A percentile compares a stretch with the other conserved stretches of the same genome.
Evolutionary conservation across 148 eudicot genomes (phyloP).

Genomic region (Vaccinium myrtillus): DNA sequence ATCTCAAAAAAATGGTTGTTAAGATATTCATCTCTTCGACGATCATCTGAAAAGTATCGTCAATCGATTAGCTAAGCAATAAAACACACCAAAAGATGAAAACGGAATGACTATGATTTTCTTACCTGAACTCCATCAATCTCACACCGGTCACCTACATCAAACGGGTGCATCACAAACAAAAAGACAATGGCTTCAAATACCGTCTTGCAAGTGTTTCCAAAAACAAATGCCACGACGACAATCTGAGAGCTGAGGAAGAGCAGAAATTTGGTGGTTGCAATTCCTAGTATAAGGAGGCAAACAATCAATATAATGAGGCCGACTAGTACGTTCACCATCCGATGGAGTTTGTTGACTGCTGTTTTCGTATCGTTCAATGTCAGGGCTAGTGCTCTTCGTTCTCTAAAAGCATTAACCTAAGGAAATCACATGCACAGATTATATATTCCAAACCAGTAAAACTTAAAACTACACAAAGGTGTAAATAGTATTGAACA

Average conservation of each 20-base stretch:
- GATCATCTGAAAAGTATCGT: conserved; percentile 45
- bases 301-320: conserved; percentile 39
- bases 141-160: conserved; percentile 86
- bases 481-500: not conserved
- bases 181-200: conserved; percentile 78
- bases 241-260: conserved; percentile 72
- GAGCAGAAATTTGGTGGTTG: conserved; percentile 46
- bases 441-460: not conserved
- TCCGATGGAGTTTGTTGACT: conserved; percentile 71
- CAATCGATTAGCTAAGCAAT: not conserved
- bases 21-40: conserved; percentile 93
- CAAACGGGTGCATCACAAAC: conserved; percentile 77
- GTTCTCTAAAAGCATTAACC: conserved; percentile 75
- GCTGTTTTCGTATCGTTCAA: conserved; percentile 89
- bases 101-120: not conserved
- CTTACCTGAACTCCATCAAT: conserved; percentile 79
- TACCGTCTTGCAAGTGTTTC: conserved; percentile 72
- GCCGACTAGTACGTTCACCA: conserved; percentile 63
- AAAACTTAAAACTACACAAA: not conserved
- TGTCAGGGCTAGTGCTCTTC: conserved; percentile 78
- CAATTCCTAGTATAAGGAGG: conserved; percentile 42
- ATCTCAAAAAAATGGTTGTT: conserved; percentile 64
- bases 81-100: not conserved
- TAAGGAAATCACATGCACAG: conserved; percentile 10
- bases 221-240: conserved; percentile 71